Evolutionary conservation across 2,329 filamentous ascomycete genomes (phyloP), one percentile per base, ranked within the genome.

Genomic region (Neurospora crassa): DNA sequence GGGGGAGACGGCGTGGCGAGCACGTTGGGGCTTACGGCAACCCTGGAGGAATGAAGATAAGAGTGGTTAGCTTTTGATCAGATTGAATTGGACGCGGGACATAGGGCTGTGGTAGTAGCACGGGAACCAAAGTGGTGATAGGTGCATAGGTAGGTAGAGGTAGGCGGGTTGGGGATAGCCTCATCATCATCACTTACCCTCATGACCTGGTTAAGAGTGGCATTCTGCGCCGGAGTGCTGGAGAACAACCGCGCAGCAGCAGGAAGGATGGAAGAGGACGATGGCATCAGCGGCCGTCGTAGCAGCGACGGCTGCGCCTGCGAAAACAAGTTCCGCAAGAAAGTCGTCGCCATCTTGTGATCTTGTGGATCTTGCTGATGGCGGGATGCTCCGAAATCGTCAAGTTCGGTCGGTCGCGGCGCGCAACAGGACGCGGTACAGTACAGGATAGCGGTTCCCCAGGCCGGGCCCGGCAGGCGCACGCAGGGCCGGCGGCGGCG

Each of bases 1-100:
- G 0, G 96, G 96, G 2, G 95, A 98, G 69, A 93, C 90, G 76
- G 92, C 88, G 82, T 97, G 94, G 74, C 96, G 93, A 1, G 92
- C 92, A 72, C 88, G 88, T 82, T 97, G 93, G 68, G 89, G 86
- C 76, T 89, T 89, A 73, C 96, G 92, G 79, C 92, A 94, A 76
- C 93, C 93, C 80, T 89, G 81, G 41, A 18, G 16, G 20, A 68
- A 69, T 14, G 5, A 68, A 14, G 1, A 40, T 34, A 40, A 40
- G 10, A 40, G 40, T 20, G 24, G 47, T 59, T 59, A 59, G 47
- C 43, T 43, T 43, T 43, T 18, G 40, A 12, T 40, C 40, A 2
- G 11, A 40, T 40, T 40, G 40, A 10, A 16, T 43, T 18, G 41
- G 5, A 43, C 14, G 16, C 5, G 7, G 41, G 14, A 16, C 41